Evolutionary conservation across 768 basidiomycete species (phyloP), one percentile per base, ranked within the genome.

Genomic region (Phylloporus rhodoxanthus): DNA sequence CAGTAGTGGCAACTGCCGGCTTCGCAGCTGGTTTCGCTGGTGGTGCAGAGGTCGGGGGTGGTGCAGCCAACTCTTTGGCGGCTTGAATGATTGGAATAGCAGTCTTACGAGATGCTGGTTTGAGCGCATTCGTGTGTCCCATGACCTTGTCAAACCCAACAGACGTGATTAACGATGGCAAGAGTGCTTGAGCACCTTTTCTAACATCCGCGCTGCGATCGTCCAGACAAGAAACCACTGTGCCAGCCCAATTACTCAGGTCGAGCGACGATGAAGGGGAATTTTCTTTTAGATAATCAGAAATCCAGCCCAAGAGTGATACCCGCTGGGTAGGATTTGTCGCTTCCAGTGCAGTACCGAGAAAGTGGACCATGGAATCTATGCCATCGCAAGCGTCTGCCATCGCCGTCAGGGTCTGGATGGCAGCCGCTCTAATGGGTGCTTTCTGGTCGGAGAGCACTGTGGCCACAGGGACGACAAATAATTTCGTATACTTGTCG

Each of bases 391-490:
- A 88, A 6, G 88, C 90, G 5, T 78, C 80, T 9, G 86, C 86
- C 45, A 98, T 93, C 13, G 89, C 82, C 14, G 84, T 80, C 57
- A 99, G 71, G 1, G 91, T 82, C 50, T 84, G 79, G 14, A 90
- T 61, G 28, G 84, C 96, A 30, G 88, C 83, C 5, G 79, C 69
- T 43, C 96, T 84, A 41, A 91, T 85, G 17, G 82, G 84, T 8
- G 87, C 83, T 68, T 98, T 98, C 65, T 95, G 91, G 64, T 99
- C 96, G 5, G 95, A 79, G 9, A 97, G 78, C 9, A 91, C 92
- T 6, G 85, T 84, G 4, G 85, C 82, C 19, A 98, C 75, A 0
- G 93, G 83, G 0, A 81, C 67, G 8, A 81, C 79, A 58, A 93
- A 87, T 48, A 91, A 73, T 28, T 86, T 84, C 2, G 79, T 76